These are phyloP conservation scores for Dendrostoma leiphaemia DNA, from an alignment of 2,329 filamentous ascomycete species.

Conservation along the genomic window DNA sequence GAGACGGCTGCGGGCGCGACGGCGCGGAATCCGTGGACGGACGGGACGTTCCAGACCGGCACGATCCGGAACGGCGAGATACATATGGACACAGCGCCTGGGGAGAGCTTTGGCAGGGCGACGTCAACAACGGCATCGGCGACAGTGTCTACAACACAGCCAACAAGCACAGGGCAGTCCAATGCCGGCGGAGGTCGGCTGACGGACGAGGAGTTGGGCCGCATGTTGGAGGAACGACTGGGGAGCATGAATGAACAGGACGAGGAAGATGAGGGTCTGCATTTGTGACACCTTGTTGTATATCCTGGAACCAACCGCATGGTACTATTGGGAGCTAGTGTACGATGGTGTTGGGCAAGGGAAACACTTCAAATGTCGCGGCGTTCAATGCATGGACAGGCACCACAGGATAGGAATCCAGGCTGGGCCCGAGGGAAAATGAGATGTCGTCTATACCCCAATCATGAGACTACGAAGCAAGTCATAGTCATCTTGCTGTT, in stretches of 20 bases:
- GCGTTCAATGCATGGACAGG: not conserved
- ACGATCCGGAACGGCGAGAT: slow-evolving; percentile 51
- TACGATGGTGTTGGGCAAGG: too few species aligned
- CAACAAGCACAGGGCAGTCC: not conserved
- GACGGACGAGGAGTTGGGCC: slow-evolving; percentile 58
- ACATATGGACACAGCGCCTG: slow-evolving; percentile 35
- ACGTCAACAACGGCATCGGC: not conserved
- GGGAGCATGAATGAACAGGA: slow-evolving; percentile 41
- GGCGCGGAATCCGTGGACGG: slow-evolving; percentile 50
- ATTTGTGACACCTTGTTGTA: slow-evolving; percentile 57
- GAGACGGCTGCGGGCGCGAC: slow-evolving; percentile 5
- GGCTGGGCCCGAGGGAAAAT: not conserved
- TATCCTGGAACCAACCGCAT: too few species aligned
- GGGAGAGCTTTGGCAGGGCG: not conserved
- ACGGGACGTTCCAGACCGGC: slow-evolving; percentile 63
- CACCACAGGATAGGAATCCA: not conserved
- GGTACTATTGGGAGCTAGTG: not conserved
- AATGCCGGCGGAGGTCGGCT: slow-evolving; percentile 43
- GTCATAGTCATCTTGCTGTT: not conserved
- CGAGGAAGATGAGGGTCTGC: slow-evolving; percentile 55
- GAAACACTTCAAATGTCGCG: not conserved
- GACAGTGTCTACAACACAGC: not conserved
- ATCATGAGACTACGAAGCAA: not conserved
- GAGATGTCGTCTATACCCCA: slow-evolving; percentile 10
- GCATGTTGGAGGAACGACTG: slow-evolving; percentile 55